These are phyloP conservation scores for Sporobolus alterniflorus DNA, from an alignment of 202 grass and related monocot species.

Conservation along the genomic window DNA sequence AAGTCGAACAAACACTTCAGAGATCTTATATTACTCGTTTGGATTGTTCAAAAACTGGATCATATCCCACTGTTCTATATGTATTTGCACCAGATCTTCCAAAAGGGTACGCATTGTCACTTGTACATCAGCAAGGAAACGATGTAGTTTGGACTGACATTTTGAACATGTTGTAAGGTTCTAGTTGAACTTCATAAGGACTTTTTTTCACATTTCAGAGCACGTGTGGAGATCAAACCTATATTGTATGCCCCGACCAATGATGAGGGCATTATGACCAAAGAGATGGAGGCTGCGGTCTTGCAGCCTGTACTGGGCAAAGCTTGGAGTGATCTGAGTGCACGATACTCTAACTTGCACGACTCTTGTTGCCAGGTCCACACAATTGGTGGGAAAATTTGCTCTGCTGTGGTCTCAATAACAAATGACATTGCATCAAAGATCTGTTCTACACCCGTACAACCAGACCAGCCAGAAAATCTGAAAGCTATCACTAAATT, in stretches of 20 bases:
- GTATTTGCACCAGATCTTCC: conserved; percentile 82
- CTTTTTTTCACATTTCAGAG: conserved; percentile 47
- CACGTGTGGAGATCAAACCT: conserved; percentile 85
- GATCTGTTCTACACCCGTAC: conserved; percentile 44
- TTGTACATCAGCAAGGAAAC: conserved; percentile 14
- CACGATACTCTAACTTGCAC: conserved; percentile 38
- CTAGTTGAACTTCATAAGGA: conserved; percentile 14
- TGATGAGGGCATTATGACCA: conserved; percentile 29
- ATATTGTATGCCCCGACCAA: conserved; percentile 53
- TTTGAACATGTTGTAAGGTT: not conserved
- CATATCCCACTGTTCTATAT: conserved; percentile 71
- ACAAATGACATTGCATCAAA: conserved; percentile 54
- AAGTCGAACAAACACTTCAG: conserved; percentile 60
- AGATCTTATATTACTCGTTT: conserved; percentile 45
- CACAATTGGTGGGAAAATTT: conserved; percentile 54
- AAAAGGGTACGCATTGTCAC: conserved; percentile 70
- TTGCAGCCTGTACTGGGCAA: conserved; percentile 32
- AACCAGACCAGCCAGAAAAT: conserved; percentile 25
- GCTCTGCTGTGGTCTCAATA: conserved; percentile 68
- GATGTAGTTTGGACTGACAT: not conserved
- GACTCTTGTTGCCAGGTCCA: conserved; percentile 61
- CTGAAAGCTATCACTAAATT: conserved; percentile 63
- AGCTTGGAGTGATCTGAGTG: conserved; percentile 30
- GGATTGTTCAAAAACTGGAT: conserved; percentile 35
- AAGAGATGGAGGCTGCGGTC: conserved; percentile 28